These are phyloP conservation scores for Pichia sp. DNA, from an alignment of 1,139 yeast genomes.

Conservation along the genomic window DNA sequence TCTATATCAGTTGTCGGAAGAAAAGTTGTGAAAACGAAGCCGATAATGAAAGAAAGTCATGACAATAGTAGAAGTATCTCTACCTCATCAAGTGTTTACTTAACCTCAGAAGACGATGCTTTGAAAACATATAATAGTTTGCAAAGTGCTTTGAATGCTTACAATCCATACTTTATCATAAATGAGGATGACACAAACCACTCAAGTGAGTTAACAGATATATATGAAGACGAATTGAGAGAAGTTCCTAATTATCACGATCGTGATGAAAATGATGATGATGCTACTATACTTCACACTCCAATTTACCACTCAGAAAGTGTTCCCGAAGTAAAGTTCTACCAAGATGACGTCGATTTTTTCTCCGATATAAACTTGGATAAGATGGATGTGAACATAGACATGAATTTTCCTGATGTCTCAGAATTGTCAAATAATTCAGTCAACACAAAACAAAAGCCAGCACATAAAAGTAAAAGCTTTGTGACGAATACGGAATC, in stretches of 20 bases:
- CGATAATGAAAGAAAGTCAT: neutral
- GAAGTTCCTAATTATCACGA: neutral
- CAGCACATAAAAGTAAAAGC: neutral
- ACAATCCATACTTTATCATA: slow-evolving; percentile 1
- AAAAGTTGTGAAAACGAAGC: neutral
- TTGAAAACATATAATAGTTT: neutral
- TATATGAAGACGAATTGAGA: neutral
- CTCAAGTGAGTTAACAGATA: neutral
- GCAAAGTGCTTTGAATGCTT: neutral
- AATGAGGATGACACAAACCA: neutral
- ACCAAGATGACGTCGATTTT: slow-evolving; percentile 10
- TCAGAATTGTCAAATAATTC: neutral
- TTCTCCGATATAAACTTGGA: slow-evolving; percentile 9
- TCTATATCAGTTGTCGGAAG: neutral
- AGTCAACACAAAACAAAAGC: neutral
- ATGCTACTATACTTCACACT: neutral
- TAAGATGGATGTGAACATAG: slow-evolving; percentile 6
- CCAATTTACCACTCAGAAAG: neutral
- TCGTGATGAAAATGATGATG: neutral
- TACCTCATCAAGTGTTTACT: slow-evolving; percentile 5
- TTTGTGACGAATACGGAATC: neutral
- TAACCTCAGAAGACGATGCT: slow-evolving; percentile 3
- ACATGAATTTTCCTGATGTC: slow-evolving; percentile 1
- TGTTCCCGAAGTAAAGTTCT: slow-evolving; percentile 3
- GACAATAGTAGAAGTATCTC: neutral